Evolutionary conservation across 371 early-diverging fungal genomes (phyloP).

Genomic region (Umbelopsis sp.): DNA sequence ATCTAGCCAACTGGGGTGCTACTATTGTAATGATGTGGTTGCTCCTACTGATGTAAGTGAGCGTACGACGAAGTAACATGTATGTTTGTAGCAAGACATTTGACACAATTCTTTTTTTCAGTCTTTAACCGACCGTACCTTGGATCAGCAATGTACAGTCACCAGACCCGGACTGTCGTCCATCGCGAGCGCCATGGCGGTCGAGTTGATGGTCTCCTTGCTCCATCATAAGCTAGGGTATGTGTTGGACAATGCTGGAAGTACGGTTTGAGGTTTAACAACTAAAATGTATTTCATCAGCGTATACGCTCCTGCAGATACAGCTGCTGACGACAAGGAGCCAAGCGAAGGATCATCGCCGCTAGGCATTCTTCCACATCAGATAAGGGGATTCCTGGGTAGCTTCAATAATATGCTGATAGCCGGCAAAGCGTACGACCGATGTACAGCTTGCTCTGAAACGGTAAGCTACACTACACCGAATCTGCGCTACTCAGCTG

Average conservation of each 20-base stretch:
- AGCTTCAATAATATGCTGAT: slow-evolving; percentile 84
- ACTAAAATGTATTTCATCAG: slow-evolving; percentile 16
- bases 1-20: slow-evolving; percentile 77
- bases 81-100: neutral
- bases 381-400: slow-evolving; percentile 89
- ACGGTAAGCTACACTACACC: slow-evolving; percentile 34
- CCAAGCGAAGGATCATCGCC: slow-evolving; percentile 28
- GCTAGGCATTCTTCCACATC: slow-evolving; percentile 87
- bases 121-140: slow-evolving; percentile 91
- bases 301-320: slow-evolving; percentile 43
- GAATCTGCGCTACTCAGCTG: too few relatives aligned
- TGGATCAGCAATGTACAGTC: slow-evolving; percentile 98
- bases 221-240: slow-evolving; percentile 86
- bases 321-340: slow-evolving; percentile 18
- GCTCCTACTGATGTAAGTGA: slow-evolving; percentile 86
- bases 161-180: slow-evolving; percentile 93
- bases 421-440: slow-evolving; percentile 84
- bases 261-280: too few relatives aligned
- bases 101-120: slow-evolving; percentile 28
- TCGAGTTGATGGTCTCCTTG: slow-evolving; percentile 88
- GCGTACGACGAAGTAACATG: neutral
- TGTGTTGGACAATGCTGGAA: neutral
- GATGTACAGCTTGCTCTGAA: slow-evolving; percentile 92
- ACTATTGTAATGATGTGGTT: slow-evolving; percentile 96
- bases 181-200: slow-evolving; percentile 84